These are phyloP conservation scores for Rhododendron griersonianum DNA, from an alignment of 148 eudicot species.

Conservation along the genomic window DNA sequence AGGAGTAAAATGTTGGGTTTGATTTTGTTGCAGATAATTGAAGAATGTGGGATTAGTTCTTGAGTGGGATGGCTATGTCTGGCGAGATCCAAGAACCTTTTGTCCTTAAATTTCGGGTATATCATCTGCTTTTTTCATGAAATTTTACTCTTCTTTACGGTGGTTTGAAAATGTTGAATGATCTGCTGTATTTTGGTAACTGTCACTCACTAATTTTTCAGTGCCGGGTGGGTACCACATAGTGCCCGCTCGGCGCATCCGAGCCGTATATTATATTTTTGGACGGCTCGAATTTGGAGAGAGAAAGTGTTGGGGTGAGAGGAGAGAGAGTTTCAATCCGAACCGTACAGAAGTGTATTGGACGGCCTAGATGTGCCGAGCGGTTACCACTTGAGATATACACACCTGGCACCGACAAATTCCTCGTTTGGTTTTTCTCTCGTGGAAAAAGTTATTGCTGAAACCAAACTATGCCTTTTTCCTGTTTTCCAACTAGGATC, in stretches of 20 bases:
- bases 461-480: not conserved
- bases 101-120: conserved; percentile 47
- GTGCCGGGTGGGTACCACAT: too few relatives aligned
- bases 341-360: too few relatives aligned
- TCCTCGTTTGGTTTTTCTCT: too few relatives aligned
- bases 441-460: not conserved
- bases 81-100: conserved; percentile 50
- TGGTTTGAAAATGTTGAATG: not conserved
- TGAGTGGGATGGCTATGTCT: conserved; percentile 32
- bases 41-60: conserved; percentile 9
- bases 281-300: too few relatives aligned
- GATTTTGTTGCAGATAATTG: conserved; percentile 3
- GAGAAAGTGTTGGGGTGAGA: too few relatives aligned
- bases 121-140: not conserved
- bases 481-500: not conserved
- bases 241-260: too few relatives aligned
- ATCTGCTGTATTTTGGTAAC: not conserved
- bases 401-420: too few relatives aligned
- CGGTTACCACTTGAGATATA: too few relatives aligned
- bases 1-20: not conserved
- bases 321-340: too few relatives aligned
- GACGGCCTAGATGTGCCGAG: too few relatives aligned
- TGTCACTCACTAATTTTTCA: not conserved
- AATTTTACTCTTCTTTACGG: not conserved
- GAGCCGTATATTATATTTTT: too few relatives aligned